These are phyloP conservation scores for Aschersonia sp. DNA, from an alignment of 2,329 filamentous ascomycete species.

Conservation along the genomic window DNA sequence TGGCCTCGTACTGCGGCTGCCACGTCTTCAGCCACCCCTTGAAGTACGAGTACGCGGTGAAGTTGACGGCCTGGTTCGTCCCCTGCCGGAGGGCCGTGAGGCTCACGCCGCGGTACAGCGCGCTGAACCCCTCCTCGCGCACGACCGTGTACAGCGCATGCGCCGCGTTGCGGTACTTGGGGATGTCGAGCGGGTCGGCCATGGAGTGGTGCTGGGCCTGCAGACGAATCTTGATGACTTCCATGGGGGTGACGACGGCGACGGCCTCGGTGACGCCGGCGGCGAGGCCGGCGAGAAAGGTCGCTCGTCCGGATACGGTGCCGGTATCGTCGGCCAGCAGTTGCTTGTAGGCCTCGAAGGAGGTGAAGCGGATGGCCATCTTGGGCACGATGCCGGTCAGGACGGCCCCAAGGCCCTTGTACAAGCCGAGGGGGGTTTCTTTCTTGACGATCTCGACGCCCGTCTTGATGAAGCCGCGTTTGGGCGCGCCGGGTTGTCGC, in stretches of 20 bases:
- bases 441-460: conserved; percentile 75
- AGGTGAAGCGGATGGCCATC: conserved; percentile 98
- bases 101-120: conserved; percentile 85
- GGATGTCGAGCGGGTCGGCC: conserved; percentile 89
- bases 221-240: conserved; percentile 96
- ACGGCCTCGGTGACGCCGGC: conserved; percentile 96
- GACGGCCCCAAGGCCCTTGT: conserved; percentile 97
- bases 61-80: conserved; percentile 96
- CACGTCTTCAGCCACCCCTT: conserved; percentile 61
- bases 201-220: conserved; percentile 97
- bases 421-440: conserved; percentile 84
- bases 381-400: conserved; percentile 94
- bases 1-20: conserved; percentile 53
- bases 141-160: conserved; percentile 75
- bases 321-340: conserved; percentile 59
- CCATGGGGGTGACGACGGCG: conserved; percentile 93
- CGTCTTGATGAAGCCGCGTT: conserved; percentile 77
- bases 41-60: conserved; percentile 93
- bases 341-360: conserved; percentile 92
- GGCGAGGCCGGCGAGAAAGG: conserved; percentile 64
- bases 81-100: conserved; percentile 90
- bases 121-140: conserved; percentile 75
- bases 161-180: conserved; percentile 93
- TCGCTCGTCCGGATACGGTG: conserved; percentile 53
- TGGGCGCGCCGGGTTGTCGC: conserved; percentile 67